Conservation (phyloP, 495 filamentous ascomycete species). For the Aspergillus carlsbadensis region DNA sequence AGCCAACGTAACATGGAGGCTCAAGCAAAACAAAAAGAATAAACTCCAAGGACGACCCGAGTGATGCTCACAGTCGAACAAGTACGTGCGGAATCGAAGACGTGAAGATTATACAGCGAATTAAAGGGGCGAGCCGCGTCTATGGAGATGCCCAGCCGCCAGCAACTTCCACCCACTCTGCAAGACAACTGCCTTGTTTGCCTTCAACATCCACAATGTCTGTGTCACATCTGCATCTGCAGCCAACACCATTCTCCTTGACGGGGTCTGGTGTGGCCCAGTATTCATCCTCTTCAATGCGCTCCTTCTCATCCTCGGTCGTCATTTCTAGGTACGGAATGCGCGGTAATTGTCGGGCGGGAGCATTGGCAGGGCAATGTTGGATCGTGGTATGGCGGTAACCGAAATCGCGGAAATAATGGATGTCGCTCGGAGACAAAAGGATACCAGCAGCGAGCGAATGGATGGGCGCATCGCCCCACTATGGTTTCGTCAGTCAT, state of each 20-base stretch:
- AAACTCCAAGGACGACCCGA: slow-evolving; percentile 37
- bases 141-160: slow-evolving; percentile 86
- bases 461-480: slow-evolving; percentile 98
- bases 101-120: slow-evolving; percentile 36
- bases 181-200: slow-evolving; percentile 90
- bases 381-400: slow-evolving; percentile 99
- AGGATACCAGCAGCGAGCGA: slow-evolving; percentile 92
- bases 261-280: slow-evolving; percentile 85
- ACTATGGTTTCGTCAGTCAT: slow-evolving; percentile 52
- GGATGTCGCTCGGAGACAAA: slow-evolving; percentile 78
- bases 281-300: slow-evolving; percentile 93
- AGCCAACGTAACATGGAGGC: slow-evolving; percentile 39
- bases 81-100: slow-evolving; percentile 33
- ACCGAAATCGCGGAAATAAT: slow-evolving; percentile 99
- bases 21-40: slow-evolving; percentile 32
- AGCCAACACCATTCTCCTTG: slow-evolving; percentile 96
- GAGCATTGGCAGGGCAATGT: slow-evolving; percentile 96
- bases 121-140: slow-evolving; percentile 21
- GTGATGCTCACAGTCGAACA: slow-evolving; percentile 39
- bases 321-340: slow-evolving; percentile 82
- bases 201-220: slow-evolving; percentile 97
- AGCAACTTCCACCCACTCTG: slow-evolving; percentile 97
- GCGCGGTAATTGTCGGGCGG: slow-evolving; percentile 79
- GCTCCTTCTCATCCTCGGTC: slow-evolving; percentile 80
- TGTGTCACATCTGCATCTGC: slow-evolving; percentile 96